phyloP scores from a whole-genome alignment of 2,329 filamentous ascomycete genomes.

The Aspergillus eucalypticola region DNA sequence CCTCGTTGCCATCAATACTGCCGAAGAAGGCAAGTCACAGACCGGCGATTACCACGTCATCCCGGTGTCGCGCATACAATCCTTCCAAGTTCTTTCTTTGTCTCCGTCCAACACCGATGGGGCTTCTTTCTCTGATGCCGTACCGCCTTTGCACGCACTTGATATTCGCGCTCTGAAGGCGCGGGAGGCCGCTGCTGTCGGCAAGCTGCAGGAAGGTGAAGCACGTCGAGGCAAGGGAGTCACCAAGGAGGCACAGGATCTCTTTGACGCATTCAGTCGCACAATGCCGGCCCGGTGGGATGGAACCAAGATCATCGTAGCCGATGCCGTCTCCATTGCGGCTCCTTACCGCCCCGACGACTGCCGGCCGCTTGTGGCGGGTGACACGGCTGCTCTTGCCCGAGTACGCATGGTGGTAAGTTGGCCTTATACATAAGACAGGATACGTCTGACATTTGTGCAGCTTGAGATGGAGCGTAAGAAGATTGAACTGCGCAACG shows the following conservation, averaged over 20 bases:
- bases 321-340: conserved; percentile 60
- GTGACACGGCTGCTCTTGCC: conserved; percentile 44
- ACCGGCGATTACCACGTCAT: conserved; percentile 62
- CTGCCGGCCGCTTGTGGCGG: conserved; percentile 47
- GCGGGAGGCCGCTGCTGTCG: conserved; percentile 58
- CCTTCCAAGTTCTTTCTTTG: conserved; percentile 56
- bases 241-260: conserved; percentile 61
- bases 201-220: conserved; percentile 59
- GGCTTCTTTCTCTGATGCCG: conserved; percentile 51
- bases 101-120: conserved; percentile 33
- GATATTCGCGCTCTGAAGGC: conserved; percentile 57
- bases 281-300: conserved; percentile 64
- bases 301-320: conserved; percentile 59
- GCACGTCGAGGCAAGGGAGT: conserved; percentile 62
- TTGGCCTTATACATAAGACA: conserved; percentile 16
- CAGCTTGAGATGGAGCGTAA: conserved; percentile 52
- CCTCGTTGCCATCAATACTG: conserved; percentile 61
- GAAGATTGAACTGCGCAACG: conserved; percentile 48
- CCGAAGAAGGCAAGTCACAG: conserved; percentile 39
- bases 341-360: conserved; percentile 60
- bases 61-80: conserved; percentile 59
- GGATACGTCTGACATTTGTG: not conserved
- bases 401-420: conserved; percentile 53
- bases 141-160: conserved; percentile 46
- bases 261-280: conserved; percentile 62